These are phyloP conservation scores for Oryza brachyantha DNA, from an alignment of 176 grass and related monocot genomes.

Conservation along the genomic window DNA sequence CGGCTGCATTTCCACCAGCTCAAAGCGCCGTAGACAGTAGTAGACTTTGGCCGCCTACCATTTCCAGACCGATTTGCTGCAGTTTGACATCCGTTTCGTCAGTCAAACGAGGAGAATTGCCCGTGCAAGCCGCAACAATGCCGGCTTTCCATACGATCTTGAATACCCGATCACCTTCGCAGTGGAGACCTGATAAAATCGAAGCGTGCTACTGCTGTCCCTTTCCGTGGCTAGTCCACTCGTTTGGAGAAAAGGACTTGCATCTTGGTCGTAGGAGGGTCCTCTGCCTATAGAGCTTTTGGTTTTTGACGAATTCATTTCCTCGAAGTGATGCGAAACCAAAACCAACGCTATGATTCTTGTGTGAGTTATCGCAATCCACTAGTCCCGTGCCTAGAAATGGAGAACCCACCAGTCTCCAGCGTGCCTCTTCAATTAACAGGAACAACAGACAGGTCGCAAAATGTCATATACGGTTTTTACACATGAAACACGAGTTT, in stretches of 20 bases:
- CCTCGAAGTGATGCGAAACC: background rate
- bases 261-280: background rate
- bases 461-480: background rate
- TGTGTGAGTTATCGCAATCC: background rate
- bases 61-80: background rate
- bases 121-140: background rate
- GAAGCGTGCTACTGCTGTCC: conserved; percentile 13
- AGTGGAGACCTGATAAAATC: background rate
- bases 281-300: background rate
- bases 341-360: background rate
- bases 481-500: background rate
- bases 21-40: background rate
- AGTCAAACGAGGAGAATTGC: conserved; percentile 23
- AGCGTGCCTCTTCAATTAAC: background rate
- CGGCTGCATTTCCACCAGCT: background rate
- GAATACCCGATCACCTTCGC: background rate
- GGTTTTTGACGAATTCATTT: background rate
- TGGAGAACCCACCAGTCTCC: background rate
- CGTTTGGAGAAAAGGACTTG: background rate
- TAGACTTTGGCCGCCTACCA: conserved; percentile 23
- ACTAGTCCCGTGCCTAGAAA: background rate
- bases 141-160: background rate
- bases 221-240: conserved; percentile 11
- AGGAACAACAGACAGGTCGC: background rate
- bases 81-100: background rate